phyloP scores from a whole-genome alignment of 2,329 filamentous ascomycete species.

The Talaromyces amestolkiae region DNA sequence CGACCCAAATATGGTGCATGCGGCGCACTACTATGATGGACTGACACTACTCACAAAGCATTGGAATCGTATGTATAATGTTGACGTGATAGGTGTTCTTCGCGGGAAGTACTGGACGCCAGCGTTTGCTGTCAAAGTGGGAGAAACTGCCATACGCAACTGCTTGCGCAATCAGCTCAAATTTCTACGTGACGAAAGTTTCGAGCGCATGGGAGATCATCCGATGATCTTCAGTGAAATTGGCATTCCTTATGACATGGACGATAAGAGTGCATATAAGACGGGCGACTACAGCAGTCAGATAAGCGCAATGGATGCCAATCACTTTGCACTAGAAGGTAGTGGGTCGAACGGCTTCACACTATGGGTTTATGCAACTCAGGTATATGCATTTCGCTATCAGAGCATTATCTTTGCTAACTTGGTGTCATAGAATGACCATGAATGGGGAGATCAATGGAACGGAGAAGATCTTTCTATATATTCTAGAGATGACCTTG shows the following conservation, averaged over 20 bases:
- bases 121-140: conserved; percentile 87
- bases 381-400: conserved; percentile 48
- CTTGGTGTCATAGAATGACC: conserved; percentile 63
- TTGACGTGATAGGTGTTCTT: conserved; percentile 89
- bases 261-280: conserved; percentile 90
- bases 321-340: conserved; percentile 88
- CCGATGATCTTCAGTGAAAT: conserved; percentile 92
- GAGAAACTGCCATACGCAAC: conserved; percentile 90
- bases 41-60: conserved; percentile 97
- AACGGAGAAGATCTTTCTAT: conserved; percentile 97
- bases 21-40: conserved; percentile 95
- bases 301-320: conserved; percentile 88
- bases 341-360: conserved; percentile 80
- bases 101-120: conserved; percentile 85
- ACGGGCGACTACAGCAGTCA: conserved; percentile 95
- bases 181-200: conserved; percentile 78
- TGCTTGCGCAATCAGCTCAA: conserved; percentile 85
- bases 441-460: conserved; percentile 89
- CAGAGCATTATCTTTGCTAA: neutral
- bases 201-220: conserved; percentile 83
- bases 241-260: conserved; percentile 98
- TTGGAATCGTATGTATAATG: conserved; percentile 95
- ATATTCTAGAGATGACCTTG: conserved; percentile 76
- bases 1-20: conserved; percentile 84
- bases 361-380: conserved; percentile 79